phyloP scores from a whole-genome alignment of 169 alveolate species.

The Plasmodium vinckei region DNA sequence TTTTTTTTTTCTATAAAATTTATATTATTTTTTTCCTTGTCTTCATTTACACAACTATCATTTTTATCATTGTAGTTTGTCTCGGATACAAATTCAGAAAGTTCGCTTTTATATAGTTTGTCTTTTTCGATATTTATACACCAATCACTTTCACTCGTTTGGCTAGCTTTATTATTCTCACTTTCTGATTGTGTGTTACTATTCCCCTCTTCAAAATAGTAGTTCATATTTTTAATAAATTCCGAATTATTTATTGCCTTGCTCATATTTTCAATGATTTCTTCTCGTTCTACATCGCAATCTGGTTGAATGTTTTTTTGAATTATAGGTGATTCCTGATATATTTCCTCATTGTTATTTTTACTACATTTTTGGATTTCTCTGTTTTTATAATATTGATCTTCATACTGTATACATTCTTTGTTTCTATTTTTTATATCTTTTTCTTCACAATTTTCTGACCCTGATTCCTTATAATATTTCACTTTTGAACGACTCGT shows the following conservation, averaged over 20 bases:
- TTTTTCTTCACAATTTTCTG: too few relatives aligned
- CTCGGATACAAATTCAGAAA: too few relatives aligned
- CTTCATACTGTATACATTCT: not conserved
- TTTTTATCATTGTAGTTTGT: too few relatives aligned
- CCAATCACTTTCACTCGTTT: not conserved
- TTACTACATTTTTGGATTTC: not conserved
- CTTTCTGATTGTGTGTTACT: not conserved
- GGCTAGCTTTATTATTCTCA: not conserved
- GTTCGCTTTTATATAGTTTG: not conserved
- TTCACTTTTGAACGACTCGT: too few relatives aligned
- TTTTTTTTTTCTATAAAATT: too few relatives aligned
- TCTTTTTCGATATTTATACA: not conserved
- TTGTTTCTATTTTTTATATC: too few relatives aligned
- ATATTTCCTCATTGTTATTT: not conserved
- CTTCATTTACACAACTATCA: too few relatives aligned
- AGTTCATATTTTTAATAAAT: constrained; percentile 9
- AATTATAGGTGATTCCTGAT: not conserved
- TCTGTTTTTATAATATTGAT: not conserved
- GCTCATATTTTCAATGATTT: constrained; percentile 18
- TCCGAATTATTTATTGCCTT: constrained; percentile 39
- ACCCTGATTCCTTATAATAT: too few relatives aligned
- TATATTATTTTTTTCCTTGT: too few relatives aligned
- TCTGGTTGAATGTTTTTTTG: not conserved
- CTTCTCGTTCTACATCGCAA: constrained; percentile 4
- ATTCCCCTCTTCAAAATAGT: constrained; percentile 1